Conservation (phyloP, 192 early-diverging fungal genomes). For the Diversispora eburnea region DNA sequence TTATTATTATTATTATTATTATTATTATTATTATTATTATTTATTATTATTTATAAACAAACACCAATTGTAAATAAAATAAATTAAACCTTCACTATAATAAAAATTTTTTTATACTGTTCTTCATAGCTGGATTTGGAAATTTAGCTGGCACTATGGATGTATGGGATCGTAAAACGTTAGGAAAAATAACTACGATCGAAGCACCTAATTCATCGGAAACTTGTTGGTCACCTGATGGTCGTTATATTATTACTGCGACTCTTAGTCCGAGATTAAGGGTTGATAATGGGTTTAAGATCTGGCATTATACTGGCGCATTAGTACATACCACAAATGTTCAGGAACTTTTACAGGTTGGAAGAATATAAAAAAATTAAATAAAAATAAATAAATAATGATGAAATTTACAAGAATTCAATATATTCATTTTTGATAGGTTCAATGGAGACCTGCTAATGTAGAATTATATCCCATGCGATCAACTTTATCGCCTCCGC, state of each 20-base stretch:
- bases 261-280: slow-evolving; percentile 90
- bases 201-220: slow-evolving; percentile 79
- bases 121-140: slow-evolving; percentile 93
- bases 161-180: slow-evolving; percentile 86
- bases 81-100: neutral
- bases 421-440: slow-evolving; percentile 10
- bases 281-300: slow-evolving; percentile 95
- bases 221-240: slow-evolving; percentile 91
- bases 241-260: slow-evolving; percentile 88
- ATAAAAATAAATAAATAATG: too few relatives aligned
- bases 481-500: slow-evolving; percentile 67
- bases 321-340: slow-evolving; percentile 72
- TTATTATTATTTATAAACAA: too few relatives aligned
- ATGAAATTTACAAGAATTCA: too few relatives aligned
- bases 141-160: slow-evolving; percentile 92
- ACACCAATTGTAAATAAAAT: too few relatives aligned
- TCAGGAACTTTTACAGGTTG: slow-evolving; percentile 85
- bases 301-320: slow-evolving; percentile 94
- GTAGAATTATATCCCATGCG: slow-evolving; percentile 75
- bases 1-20: too few relatives aligned
- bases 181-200: slow-evolving; percentile 79
- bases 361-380: too few relatives aligned
- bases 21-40: too few relatives aligned
- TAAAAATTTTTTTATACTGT: slow-evolving; percentile 31
- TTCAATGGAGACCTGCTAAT: slow-evolving; percentile 63